These are phyloP conservation scores for Zygoascus biomembranicola DNA, from an alignment of 805 yeast genomes.

Conservation along the genomic window DNA sequence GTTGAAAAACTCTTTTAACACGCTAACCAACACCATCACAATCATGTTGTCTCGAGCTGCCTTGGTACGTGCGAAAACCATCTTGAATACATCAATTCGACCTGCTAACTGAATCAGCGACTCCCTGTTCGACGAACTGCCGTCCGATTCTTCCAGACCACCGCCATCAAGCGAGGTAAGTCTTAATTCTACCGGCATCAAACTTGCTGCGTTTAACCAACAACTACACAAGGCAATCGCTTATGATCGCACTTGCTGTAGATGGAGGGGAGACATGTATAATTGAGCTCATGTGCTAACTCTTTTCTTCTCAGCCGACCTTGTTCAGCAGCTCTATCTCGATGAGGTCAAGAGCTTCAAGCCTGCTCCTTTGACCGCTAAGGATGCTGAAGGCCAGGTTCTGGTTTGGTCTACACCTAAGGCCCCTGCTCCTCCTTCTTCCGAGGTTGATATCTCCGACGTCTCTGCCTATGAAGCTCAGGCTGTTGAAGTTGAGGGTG, in stretches of 20 bases:
- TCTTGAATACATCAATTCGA: neutral
- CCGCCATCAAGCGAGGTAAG: slow-evolving; percentile 9
- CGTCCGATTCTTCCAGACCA: slow-evolving; percentile 13
- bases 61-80: neutral
- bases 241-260: too few species aligned
- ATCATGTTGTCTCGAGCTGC: slow-evolving; percentile 1
- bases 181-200: neutral
- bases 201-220: too few species aligned
- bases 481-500: slow-evolving; percentile 32
- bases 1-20: neutral
- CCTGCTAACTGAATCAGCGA: neutral
- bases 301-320: slow-evolving; percentile 29
- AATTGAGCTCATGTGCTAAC: too few species aligned
- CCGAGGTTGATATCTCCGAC: slow-evolving; percentile 63
- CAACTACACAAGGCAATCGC: too few species aligned
- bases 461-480: slow-evolving; percentile 38
- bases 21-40: neutral
- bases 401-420: slow-evolving; percentile 77
- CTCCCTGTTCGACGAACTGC: slow-evolving; percentile 5
- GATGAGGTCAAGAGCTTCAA: slow-evolving; percentile 83
- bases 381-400: slow-evolving; percentile 71
- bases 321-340: slow-evolving; percentile 77
- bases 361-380: slow-evolving; percentile 65
- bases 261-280: too few species aligned
- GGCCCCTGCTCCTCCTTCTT: slow-evolving; percentile 71